A percentile compares a stretch with the other conserved stretches of the same genome.
Conservation (phyloP, 1,284 basidiomycete genomes). For the Kwoniella shivajii region DNA sequence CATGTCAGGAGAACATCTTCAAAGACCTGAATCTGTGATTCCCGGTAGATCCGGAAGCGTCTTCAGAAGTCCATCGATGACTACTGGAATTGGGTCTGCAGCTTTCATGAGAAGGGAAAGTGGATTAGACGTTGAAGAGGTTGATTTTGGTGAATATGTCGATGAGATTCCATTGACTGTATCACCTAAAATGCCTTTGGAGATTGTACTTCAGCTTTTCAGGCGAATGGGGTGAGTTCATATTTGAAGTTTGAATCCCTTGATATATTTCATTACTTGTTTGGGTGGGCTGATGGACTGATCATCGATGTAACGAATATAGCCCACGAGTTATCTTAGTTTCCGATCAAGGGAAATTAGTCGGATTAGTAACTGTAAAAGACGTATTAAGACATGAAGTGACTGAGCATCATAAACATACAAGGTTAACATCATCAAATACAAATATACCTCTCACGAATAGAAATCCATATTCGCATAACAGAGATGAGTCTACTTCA, state of each 20-base stretch:
- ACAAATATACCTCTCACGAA: slow-evolving; percentile 8
- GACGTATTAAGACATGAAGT: slow-evolving; percentile 86
- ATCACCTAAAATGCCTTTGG: slow-evolving; percentile 86
- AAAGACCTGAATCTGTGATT: slow-evolving; percentile 39
- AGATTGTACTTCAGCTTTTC: slow-evolving; percentile 96
- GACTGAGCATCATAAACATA: slow-evolving; percentile 31
- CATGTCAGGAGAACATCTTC: slow-evolving; percentile 6
- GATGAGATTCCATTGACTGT: slow-evolving; percentile 94
- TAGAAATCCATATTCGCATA: slow-evolving; percentile 5
- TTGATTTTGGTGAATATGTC: slow-evolving; percentile 87
- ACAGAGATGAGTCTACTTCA: slow-evolving; percentile 3
- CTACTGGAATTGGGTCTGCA: not conserved
- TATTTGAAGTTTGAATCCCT: not conserved
- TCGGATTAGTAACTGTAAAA: slow-evolving; percentile 91
- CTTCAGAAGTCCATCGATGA: slow-evolving; percentile 8
- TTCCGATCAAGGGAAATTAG: slow-evolving; percentile 76
- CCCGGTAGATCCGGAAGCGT: slow-evolving; percentile 21
- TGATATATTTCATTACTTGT: not conserved
- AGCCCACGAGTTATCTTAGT: slow-evolving; percentile 94
- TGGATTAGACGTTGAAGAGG: slow-evolving; percentile 45
- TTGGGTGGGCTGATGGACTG: not conserved
- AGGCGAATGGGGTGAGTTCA: slow-evolving; percentile 85
- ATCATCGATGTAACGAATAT: slow-evolving; percentile 1
- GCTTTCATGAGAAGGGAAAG: slow-evolving; percentile 18
- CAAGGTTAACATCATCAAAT: slow-evolving; percentile 2